phyloP scores from a whole-genome alignment of 805 yeast species.

The Clavispora asparagi region DNA sequence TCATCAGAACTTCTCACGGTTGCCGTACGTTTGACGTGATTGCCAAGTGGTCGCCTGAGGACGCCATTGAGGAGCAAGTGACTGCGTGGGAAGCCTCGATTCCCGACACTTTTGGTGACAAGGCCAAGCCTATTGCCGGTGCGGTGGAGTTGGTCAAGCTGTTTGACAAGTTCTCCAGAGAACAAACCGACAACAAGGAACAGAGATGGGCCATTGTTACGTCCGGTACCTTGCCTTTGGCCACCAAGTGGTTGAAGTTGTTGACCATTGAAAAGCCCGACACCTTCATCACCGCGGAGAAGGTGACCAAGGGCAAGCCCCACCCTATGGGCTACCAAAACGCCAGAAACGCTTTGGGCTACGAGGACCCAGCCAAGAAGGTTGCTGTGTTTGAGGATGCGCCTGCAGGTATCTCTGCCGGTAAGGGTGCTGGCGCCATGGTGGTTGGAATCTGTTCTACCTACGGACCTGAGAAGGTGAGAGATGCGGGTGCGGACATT shows the following conservation, averaged over 20 bases:
- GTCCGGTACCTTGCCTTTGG: constrained; percentile 73
- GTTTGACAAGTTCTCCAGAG: constrained; percentile 44
- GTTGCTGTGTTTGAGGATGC: constrained; percentile 83
- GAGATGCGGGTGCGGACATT: constrained; percentile 74
- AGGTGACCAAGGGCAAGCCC: constrained; percentile 77
- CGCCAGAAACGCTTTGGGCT: constrained; percentile 48
- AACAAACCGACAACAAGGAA: constrained; percentile 35
- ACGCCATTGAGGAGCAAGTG: constrained; percentile 60
- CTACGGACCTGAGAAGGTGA: constrained; percentile 62
- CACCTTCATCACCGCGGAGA: constrained; percentile 77
- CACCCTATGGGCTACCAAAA: constrained; percentile 75
- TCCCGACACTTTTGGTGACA: constrained; percentile 66
- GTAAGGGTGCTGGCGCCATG: constrained; percentile 76
- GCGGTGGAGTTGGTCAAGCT: constrained; percentile 57
- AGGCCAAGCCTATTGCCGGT: constrained; percentile 73
- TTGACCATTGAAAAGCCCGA: constrained; percentile 59
- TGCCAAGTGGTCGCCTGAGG: constrained; percentile 68
- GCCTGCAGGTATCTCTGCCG: constrained; percentile 82
- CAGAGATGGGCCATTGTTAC: constrained; percentile 86
- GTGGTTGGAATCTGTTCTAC: constrained; percentile 83
- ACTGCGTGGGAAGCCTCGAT: constrained; percentile 65
- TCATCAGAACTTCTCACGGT: constrained; percentile 74
- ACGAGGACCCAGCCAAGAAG: constrained; percentile 28
- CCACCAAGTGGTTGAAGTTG: constrained; percentile 72
- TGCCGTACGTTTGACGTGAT: constrained; percentile 78